Evolutionary conservation across 306 rosid genomes (phyloP).

Genomic region (Quercus gilva): DNA sequence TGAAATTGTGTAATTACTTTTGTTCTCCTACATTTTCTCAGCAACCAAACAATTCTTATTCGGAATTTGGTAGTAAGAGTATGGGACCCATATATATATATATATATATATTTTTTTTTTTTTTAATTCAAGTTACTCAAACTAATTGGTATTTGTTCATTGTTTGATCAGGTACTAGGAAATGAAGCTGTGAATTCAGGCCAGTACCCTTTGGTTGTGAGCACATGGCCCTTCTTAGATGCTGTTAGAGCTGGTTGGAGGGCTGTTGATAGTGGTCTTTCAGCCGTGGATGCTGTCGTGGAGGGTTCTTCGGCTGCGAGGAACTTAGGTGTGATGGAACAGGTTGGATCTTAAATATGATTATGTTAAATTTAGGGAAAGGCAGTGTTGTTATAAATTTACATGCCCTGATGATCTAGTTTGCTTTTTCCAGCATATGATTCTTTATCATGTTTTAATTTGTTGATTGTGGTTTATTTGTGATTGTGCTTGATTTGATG

Average conservation of each 20-base stretch:
- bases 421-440: neutral
- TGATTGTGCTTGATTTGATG: slow-evolving; percentile 7
- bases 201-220: slow-evolving; percentile 69
- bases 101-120: too few species aligned
- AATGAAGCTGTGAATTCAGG: slow-evolving; percentile 37
- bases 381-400: neutral
- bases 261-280: slow-evolving; percentile 62
- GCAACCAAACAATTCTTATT: neutral
- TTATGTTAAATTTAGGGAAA: neutral
- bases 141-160: neutral
- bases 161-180: slow-evolving; percentile 43
- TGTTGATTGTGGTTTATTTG: too few species aligned
- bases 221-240: slow-evolving; percentile 94
- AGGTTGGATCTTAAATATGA: slow-evolving; percentile 43
- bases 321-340: slow-evolving; percentile 93
- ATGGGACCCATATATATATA: neutral
- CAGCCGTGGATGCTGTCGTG: slow-evolving; percentile 87
- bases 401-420: neutral
- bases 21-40: neutral
- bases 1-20: neutral
- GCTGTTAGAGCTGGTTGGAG: slow-evolving; percentile 89
- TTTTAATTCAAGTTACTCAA: neutral
- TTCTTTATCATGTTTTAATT: neutral
- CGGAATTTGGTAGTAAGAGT: neutral
- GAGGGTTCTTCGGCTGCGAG: slow-evolving; percentile 91